Evolutionary conservation across 2,329 filamentous ascomycete genomes (phyloP).

Genomic region (Helotiales sp.): DNA sequence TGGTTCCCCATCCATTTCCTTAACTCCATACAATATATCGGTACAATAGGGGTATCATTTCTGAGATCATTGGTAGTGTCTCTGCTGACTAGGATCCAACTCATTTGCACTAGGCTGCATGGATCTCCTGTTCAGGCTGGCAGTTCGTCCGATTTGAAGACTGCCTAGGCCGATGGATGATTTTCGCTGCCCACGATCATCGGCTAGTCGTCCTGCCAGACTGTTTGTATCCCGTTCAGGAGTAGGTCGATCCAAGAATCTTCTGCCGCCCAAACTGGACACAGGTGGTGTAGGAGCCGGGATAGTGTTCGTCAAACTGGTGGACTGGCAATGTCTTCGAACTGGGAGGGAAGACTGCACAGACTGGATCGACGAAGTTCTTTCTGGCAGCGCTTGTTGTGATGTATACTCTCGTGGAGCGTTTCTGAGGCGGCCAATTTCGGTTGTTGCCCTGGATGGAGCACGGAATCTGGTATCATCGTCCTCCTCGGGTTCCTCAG

Average conservation of each 20-base stretch:
- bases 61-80: conserved; percentile 31
- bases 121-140: conserved; percentile 34
- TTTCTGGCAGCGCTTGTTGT: conserved; percentile 46
- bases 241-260: conserved; percentile 39
- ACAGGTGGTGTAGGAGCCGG: conserved; percentile 28
- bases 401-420: conserved; percentile 49
- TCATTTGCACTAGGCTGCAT: conserved; percentile 30
- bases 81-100: conserved; percentile 29
- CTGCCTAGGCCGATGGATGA: conserved; percentile 33
- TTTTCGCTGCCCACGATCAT: conserved; percentile 39
- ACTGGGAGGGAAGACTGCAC: conserved; percentile 56
- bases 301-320: conserved; percentile 45
- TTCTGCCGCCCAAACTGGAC: conserved; percentile 31
- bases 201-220: conserved; percentile 33
- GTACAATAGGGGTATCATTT: conserved; percentile 22
- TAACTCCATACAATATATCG: conserved; percentile 33
- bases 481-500: conserved; percentile 46
- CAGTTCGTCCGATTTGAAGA: conserved; percentile 32
- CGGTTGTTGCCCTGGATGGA: conserved; percentile 63
- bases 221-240: conserved; percentile 41
- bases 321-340: conserved; percentile 57
- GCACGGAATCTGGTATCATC: conserved; percentile 58
- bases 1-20: neutral
- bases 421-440: conserved; percentile 50
- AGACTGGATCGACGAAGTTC: conserved; percentile 46